Base-by-base conservation (phyloP, 257 asterid genomes). In the Fraxinus pennsylvanica region DNA sequence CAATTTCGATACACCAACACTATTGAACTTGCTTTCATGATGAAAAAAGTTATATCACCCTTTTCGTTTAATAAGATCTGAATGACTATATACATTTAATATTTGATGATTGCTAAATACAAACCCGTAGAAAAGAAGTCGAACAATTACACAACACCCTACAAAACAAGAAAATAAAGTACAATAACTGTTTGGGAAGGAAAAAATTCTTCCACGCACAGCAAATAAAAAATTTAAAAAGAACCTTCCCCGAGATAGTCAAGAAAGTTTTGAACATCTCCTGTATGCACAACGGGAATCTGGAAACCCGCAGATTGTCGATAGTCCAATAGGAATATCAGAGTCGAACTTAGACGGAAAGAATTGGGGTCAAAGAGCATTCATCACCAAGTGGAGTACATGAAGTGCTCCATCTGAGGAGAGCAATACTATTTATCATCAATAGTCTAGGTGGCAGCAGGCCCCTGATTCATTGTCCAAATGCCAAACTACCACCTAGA, bases 201-300 rank as follows among this genome's bases (percentile, higher is more conserved):
- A 61, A 61, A 22, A 61, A 4, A 7, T n/a, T 61, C 68, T 9
- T 61, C 68, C 68, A 7, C 68, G 3, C 9, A 33, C 68, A 61
- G 68, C 68, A 61, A 22, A 21, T 61, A 22, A 61, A 61, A 17
- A 61, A 22, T 61, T 61, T 21, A 59, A 21, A 59, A 59, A 21
- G 67, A 59, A 59, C 27, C 67, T 19, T 61, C 68, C 68, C 33
- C 29, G 7, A n/a, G 13, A 3, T 9, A 61, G 68, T 9, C 68
- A 61, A 61, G 68, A 61, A 61, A 61, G 68, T 61, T 9, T 22
- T 61, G 29, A 61, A 35, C 73, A 7, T 33, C 52, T 77, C 70
- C 21, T 59, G 41, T 73, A 79, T 76, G 50, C 82, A 79, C 83
- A 75, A 75, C 27, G 4, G 22, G 32, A 67, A 78, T 59, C 54